phyloP scores from a whole-genome alignment of 1,284 basidiomycete species.

The Ceratobasidium sp. region DNA sequence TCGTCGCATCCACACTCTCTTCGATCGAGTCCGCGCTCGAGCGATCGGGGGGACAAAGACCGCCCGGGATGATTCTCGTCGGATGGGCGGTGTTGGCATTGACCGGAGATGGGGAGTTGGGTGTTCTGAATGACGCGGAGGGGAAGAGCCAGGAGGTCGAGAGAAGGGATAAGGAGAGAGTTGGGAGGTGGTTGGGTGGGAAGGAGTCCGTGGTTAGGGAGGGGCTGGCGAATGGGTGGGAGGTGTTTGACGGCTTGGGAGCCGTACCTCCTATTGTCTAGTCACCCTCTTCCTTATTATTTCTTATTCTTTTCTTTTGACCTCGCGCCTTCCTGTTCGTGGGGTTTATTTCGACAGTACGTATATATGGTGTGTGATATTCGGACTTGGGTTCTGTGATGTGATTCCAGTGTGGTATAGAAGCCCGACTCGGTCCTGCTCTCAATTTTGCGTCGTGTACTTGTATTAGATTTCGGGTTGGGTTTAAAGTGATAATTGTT shows the following conservation, averaged over 20 bases:
- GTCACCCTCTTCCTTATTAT: too few relatives aligned
- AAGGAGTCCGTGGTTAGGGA: conserved; percentile 66
- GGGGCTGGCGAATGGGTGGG: conserved; percentile 31
- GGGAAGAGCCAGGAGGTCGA: conserved; percentile 67
- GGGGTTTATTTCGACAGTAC: too few relatives aligned
- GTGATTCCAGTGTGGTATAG: too few relatives aligned
- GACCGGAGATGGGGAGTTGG: conserved; percentile 64
- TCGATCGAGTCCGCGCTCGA: conserved; percentile 81
- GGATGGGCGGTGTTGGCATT: conserved; percentile 82
- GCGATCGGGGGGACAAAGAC: conserved; percentile 85
- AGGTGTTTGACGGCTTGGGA: conserved; percentile 24
- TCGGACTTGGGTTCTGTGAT: too few relatives aligned
- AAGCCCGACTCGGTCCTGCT: too few relatives aligned
- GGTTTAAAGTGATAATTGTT: too few relatives aligned
- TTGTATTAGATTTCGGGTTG: too few relatives aligned
- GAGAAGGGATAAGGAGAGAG: conserved; percentile 65
- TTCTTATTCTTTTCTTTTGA: too few relatives aligned
- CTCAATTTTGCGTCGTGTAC: too few relatives aligned
- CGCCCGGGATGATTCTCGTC: conserved; percentile 95
- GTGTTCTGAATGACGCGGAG: conserved; percentile 62
- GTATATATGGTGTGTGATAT: too few relatives aligned
- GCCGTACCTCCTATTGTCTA: too few relatives aligned
- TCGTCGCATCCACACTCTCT: conserved; percentile 83
- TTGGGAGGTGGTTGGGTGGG: conserved; percentile 70
- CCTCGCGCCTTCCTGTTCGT: too few relatives aligned